Base-by-base conservation (phyloP, 768 basidiomycete species). In the Termitomyces sp. region DNA sequence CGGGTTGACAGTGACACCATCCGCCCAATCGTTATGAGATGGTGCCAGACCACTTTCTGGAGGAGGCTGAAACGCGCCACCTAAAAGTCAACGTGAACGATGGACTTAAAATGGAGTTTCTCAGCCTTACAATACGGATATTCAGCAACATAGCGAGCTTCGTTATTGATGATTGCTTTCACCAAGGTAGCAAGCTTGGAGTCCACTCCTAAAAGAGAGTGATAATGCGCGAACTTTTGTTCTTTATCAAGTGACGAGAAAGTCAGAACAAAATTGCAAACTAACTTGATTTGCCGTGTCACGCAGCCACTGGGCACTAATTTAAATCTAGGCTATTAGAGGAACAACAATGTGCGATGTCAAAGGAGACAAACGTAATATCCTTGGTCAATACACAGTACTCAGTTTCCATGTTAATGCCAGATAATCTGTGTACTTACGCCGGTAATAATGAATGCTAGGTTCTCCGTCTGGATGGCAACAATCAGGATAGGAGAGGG, bases 371-470 rank as follows among this genome's bases (percentile, higher is more conserved):
- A 48, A 68, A 90, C 88, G 85, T 86, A 63, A 91, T 88, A 66
- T 90, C 87, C 86, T 88, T 39, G 49, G 13, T 47, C 20, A 26
- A 54, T 42, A 49, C 20, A 60, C 41, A 56, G 26, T 59, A 49
- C 20, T 60, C 41, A 56, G 26, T 59, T 5, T 57, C 20, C 16
- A 49, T 46, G 49, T 14, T 3, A 16, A 6, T 16, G 20, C 50
- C 13, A 43, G 5, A 42, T 43, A 26, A 37, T 20, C 16, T 37
- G 48, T 12, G 55, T 51, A 68, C 83, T 59, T 58, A 87, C 87
- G 46, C 89, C 89, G 39, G 90, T 91, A 60, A 91, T 87, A 52
- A 91, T 87, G 64, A 91, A 92, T 0, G 89, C 89, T 29, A 90
- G 64, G 63, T 90, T 88, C 64, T 88, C 75, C 1, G 75, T 73